Evolutionary conservation across 805 yeast species (phyloP), one percentile per base, ranked within the genome.

Genomic region (Candida namnaoensis): DNA sequence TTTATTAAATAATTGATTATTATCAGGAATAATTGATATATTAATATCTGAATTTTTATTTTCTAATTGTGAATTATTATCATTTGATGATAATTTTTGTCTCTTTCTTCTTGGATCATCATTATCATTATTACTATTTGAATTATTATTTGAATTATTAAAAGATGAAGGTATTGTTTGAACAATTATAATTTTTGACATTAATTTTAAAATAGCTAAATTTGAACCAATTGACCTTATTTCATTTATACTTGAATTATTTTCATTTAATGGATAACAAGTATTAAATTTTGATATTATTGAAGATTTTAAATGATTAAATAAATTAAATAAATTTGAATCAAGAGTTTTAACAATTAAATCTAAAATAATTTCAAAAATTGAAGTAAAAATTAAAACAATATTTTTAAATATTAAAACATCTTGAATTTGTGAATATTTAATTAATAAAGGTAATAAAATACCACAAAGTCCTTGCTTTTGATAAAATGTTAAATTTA

Each of bases 121-220:
- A 30, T 9, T 30, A 30, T 7, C 30, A 11, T 27, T 27, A 11
- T 27, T 27, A 27, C 11, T 4, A 9, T 27, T 11, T 27, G 5
- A 3, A 8, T 5, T 30, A 8, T 4, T 8, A 12, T 30, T 12
- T 30, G 13, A 12, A 12, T 6, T 12, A 12, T 11, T 12, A 8
- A 12, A 30, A 2, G 45, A 25, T 6, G 42, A 45, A 10, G 70
- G 60, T 4, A 74, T 66, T 4, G 78, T 61, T 44, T 82, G 88
- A 1, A 74, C 70, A 32, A 69, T 65, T 12, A 80, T 68, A 5
- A 80, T 61, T 41, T 71, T 71, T n/a, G 77, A 77, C 10, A 87
- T 74, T 44, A 90, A 78, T 60, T 83, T 86, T 40, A 82, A 65
- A n/a, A 82, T 67, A 27, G 90, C 80, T n/a, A 84, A 62, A 57